Evolutionary conservation across 345 rosid species (phyloP).

Genomic region (Citrus cavaleriei): DNA sequence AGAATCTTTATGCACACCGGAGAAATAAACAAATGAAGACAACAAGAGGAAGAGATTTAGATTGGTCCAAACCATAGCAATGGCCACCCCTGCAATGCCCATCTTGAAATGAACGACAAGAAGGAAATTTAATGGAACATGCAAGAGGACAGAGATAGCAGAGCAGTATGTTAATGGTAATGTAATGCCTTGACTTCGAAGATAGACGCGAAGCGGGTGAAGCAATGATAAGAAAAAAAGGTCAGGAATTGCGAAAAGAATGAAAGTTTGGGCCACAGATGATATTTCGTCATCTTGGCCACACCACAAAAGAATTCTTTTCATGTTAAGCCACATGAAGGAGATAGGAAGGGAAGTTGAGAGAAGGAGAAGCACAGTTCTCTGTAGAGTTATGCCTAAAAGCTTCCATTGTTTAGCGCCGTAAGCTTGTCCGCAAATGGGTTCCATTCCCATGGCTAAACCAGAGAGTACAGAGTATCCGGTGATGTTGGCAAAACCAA

Average conservation of each 20-base stretch:
- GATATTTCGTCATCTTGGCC: conserved; percentile 83
- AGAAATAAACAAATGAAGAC: conserved; percentile 63
- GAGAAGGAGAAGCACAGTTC: conserved; percentile 92
- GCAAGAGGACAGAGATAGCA: conserved; percentile 77
- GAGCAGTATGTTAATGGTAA: conserved; percentile 86
- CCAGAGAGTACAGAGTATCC: conserved; percentile 98
- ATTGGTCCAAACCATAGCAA: conserved; percentile 87
- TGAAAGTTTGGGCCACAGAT: conserved; percentile 68
- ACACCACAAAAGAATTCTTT: conserved; percentile 62
- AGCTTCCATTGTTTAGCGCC: conserved; percentile 93
- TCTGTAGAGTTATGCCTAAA: conserved; percentile 85
- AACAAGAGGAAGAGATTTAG: conserved; percentile 71
- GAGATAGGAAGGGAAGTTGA: conserved; percentile 78
- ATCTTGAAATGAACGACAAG: conserved; percentile 71
- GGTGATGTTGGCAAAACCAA: conserved; percentile 93
- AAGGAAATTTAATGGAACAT: conserved; percentile 74
- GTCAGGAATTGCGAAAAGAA: conserved; percentile 82
- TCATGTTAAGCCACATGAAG: conserved; percentile 80
- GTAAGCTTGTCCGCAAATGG: conserved; percentile 95
- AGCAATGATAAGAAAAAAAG: conserved; percentile 84
- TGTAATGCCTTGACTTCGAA: conserved; percentile 83
- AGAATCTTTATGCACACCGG: conserved; percentile 64
- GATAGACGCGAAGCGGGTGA: conserved; percentile 86
- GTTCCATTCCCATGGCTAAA: conserved; percentile 99
- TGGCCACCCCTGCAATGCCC: conserved; percentile 86